Percentiles rank a stretch among this genome's conserved stretches.
phyloP scores from a whole-genome alignment of 805 yeast genomes.

The Hanseniaspora jakobsenii region DNA sequence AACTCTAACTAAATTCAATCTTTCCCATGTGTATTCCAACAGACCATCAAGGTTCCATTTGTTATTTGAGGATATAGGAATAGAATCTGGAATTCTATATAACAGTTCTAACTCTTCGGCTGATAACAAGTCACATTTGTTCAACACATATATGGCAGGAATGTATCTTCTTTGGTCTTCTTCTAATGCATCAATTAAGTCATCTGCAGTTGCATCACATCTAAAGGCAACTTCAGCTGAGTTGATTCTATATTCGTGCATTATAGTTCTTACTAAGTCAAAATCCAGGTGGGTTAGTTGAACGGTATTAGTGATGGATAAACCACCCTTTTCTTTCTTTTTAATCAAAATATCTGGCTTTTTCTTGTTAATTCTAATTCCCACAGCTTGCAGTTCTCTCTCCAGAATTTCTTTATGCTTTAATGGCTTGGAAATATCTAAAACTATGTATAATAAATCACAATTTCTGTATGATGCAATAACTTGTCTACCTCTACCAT shows the following conservation, averaged over 20 bases:
- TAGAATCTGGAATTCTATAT: conserved; percentile 90
- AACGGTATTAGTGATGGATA: conserved; percentile 84
- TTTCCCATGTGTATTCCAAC: conserved; percentile 90
- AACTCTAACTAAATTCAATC: conserved; percentile 80
- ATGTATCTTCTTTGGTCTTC: conserved; percentile 82
- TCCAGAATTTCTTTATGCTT: conserved; percentile 91
- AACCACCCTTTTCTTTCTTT: conserved; percentile 92
- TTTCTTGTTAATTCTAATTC: conserved; percentile 79
- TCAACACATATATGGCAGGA: conserved; percentile 88
- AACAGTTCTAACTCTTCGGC: conserved; percentile 83
- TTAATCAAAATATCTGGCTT: conserved; percentile 89
- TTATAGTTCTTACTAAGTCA: conserved; percentile 91
- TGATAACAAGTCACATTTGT: conserved; percentile 91
- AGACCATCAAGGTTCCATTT: conserved; percentile 97
- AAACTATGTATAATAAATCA: conserved; percentile 78
- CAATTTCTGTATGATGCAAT: conserved; percentile 99
- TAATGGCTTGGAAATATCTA: conserved; percentile 92
- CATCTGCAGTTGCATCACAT: conserved; percentile 97
- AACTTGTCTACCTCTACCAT: conserved; percentile 90
- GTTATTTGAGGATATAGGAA: conserved; percentile 88
- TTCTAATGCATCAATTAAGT: conserved; percentile 86
- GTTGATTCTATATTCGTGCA: conserved; percentile 88
- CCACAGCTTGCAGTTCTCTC: conserved; percentile 92
- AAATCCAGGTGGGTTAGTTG: conserved; percentile 83
- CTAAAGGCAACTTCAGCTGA: conserved; percentile 94